Conservation (phyloP, 2,329 filamentous ascomycete species). For the Aspergillus tanneri region DNA sequence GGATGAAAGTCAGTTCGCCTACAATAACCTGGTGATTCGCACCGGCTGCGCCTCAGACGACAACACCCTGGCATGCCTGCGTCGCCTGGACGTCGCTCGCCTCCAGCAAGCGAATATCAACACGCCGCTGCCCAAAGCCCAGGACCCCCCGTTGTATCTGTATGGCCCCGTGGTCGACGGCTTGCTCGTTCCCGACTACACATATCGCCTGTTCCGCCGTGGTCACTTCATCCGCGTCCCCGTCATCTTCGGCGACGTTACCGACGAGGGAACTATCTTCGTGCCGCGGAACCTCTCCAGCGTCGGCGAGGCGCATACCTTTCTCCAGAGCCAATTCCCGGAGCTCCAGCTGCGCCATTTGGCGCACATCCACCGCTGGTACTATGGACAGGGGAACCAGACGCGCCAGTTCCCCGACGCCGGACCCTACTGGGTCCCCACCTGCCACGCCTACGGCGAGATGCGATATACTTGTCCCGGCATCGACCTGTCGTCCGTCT, state of each 20-base stretch:
- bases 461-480: slow-evolving; percentile 65
- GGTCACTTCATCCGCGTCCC: slow-evolving; percentile 54
- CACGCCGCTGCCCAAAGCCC: slow-evolving; percentile 47
- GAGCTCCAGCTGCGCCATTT: slow-evolving; percentile 54
- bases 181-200: slow-evolving; percentile 53
- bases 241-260: slow-evolving; percentile 59
- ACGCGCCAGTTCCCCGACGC: slow-evolving; percentile 47
- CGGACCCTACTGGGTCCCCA: slow-evolving; percentile 60
- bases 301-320: slow-evolving; percentile 52
- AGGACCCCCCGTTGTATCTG: slow-evolving; percentile 48
- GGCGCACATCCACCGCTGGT: slow-evolving; percentile 53
- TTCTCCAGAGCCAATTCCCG: slow-evolving; percentile 60
- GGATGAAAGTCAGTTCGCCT: slow-evolving; percentile 51
- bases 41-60: slow-evolving; percentile 44
- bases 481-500: slow-evolving; percentile 53
- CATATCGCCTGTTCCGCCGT: slow-evolving; percentile 48
- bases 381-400: slow-evolving; percentile 53
- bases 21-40: slow-evolving; percentile 52
- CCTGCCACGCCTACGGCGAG: slow-evolving; percentile 61
- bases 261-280: slow-evolving; percentile 66
- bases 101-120: slow-evolving; percentile 50
- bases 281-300: slow-evolving; percentile 52
- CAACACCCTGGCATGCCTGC: slow-evolving; percentile 52
- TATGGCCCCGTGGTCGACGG: slow-evolving; percentile 54
- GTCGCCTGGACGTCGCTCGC: slow-evolving; percentile 42